phyloP scores from a whole-genome alignment of 768 basidiomycete species.

The Candolleomyces efflorescens region DNA sequence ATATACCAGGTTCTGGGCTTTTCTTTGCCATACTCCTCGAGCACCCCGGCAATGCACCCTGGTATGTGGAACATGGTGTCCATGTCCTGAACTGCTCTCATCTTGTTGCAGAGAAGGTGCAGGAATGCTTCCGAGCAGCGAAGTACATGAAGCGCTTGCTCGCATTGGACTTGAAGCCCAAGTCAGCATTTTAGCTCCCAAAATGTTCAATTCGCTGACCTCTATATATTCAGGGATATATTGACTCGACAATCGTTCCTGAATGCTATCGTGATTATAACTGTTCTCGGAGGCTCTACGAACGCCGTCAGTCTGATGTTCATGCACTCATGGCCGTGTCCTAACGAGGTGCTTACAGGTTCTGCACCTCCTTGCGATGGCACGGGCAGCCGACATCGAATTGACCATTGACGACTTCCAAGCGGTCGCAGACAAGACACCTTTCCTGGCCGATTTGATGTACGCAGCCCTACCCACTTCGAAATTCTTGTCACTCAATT shows the following conservation, averaged over 20 bases:
- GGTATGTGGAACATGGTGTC: constrained; percentile 31
- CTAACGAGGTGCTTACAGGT: constrained; percentile 41
- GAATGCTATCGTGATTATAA: constrained; percentile 80
- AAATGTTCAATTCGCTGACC: background rate
- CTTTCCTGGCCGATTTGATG: constrained; percentile 80
- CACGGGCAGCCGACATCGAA: constrained; percentile 67
- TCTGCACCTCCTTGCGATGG: constrained; percentile 80
- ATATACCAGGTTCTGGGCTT: constrained; percentile 60
- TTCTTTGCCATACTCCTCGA: constrained; percentile 79
- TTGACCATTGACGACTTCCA: constrained; percentile 88
- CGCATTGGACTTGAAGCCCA: constrained; percentile 79
- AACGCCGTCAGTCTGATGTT: constrained; percentile 57
- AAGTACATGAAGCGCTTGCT: constrained; percentile 72
- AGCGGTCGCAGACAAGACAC: constrained; percentile 70
- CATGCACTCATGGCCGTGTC: background rate
- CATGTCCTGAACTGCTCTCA: background rate
- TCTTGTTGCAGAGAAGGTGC: constrained; percentile 58
- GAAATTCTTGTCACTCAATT: background rate
- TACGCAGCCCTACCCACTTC: background rate
- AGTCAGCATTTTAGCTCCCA: constrained; percentile 24
- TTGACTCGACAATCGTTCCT: constrained; percentile 55
- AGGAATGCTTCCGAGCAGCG: constrained; percentile 79
- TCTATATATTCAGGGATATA: constrained; percentile 31
- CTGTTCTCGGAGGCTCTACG: constrained; percentile 81
- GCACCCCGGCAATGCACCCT: constrained; percentile 70